Evolutionary conservation across 2,329 filamentous ascomycete species (phyloP).

Genomic region (Zymoseptoria ardabiliae): DNA sequence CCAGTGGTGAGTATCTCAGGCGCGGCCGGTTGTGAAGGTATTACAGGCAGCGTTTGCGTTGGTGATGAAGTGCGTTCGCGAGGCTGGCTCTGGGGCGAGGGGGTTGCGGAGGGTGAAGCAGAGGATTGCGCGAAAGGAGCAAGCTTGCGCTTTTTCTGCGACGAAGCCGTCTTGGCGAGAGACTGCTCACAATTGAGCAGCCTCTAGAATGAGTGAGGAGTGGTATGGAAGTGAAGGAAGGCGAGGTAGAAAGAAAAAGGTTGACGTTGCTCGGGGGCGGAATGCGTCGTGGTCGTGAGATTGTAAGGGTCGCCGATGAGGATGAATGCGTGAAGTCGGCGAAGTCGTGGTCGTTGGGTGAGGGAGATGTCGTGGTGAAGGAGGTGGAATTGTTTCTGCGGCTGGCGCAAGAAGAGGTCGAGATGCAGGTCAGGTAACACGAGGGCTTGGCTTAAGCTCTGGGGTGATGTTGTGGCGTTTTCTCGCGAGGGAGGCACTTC

Average conservation of each 20-base stretch:
- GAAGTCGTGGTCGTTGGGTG: background rate
- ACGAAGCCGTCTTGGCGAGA: conserved; percentile 19
- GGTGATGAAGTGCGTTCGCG: background rate
- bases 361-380: background rate
- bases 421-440: background rate
- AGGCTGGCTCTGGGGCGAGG: conserved; percentile 9
- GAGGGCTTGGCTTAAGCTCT: background rate
- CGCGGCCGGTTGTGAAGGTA: conserved; percentile 3
- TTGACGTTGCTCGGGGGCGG: background rate
- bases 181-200: conserved; percentile 10
- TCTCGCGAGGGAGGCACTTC: background rate
- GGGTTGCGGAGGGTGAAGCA: conserved; percentile 7
- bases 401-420: background rate
- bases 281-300: background rate
- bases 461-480: background rate
- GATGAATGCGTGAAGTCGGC: background rate
- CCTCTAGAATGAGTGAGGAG: background rate
- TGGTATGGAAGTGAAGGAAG: background rate
- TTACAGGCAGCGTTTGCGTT: background rate
- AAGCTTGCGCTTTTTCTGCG: conserved; percentile 42
- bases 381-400: background rate
- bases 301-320: background rate
- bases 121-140: conserved; percentile 23
- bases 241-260: background rate
- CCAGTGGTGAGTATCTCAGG: background rate